Evolutionary conservation across 306 rosid species (phyloP).

Genomic region (Prunus davidiana): DNA sequence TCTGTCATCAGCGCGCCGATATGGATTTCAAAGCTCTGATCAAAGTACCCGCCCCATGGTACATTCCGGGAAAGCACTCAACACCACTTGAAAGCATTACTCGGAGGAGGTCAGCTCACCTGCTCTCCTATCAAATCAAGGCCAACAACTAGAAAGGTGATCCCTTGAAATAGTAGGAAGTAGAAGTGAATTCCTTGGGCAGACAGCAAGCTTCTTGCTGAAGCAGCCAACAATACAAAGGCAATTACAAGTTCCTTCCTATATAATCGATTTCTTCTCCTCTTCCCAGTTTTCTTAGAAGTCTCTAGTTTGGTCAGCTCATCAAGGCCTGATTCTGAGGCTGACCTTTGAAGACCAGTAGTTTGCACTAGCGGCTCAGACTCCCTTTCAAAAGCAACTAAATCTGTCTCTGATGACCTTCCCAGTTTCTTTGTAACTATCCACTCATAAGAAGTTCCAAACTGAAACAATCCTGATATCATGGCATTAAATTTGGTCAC

Average conservation of each 20-base stretch:
- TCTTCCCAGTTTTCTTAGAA: slow-evolving; percentile 59
- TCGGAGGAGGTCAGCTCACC: slow-evolving; percentile 55
- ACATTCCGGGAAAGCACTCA: slow-evolving; percentile 25
- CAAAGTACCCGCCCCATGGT: neutral
- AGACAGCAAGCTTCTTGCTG: slow-evolving; percentile 87
- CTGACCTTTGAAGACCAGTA: slow-evolving; percentile 56
- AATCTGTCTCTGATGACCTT: slow-evolving; percentile 89
- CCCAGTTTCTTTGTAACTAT: slow-evolving; percentile 92
- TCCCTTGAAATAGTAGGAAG: slow-evolving; percentile 91
- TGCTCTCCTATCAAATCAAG: slow-evolving; percentile 98
- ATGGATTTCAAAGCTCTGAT: slow-evolving; percentile 1
- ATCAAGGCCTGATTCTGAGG: slow-evolving; percentile 87
- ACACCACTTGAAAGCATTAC: slow-evolving; percentile 20
- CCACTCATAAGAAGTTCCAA: slow-evolving; percentile 97
- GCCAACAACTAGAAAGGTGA: slow-evolving; percentile 90
- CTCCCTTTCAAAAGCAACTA: slow-evolving; percentile 72
- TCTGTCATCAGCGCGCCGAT: slow-evolving; percentile 11
- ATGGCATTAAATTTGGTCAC: slow-evolving; percentile 97
- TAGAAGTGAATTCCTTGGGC: slow-evolving; percentile 99
- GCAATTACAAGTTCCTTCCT: slow-evolving; percentile 95
- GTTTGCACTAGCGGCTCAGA: slow-evolving; percentile 56
- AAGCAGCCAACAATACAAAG: slow-evolving; percentile 75
- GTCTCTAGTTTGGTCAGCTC: slow-evolving; percentile 68
- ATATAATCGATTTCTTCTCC: slow-evolving; percentile 75
- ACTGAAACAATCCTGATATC: slow-evolving; percentile 89